Percentiles rank a stretch among this genome's conserved stretches.
These are phyloP conservation scores for Diaporthe capsici DNA, from an alignment of 2,329 filamentous ascomycete genomes.

Conservation along the genomic window DNA sequence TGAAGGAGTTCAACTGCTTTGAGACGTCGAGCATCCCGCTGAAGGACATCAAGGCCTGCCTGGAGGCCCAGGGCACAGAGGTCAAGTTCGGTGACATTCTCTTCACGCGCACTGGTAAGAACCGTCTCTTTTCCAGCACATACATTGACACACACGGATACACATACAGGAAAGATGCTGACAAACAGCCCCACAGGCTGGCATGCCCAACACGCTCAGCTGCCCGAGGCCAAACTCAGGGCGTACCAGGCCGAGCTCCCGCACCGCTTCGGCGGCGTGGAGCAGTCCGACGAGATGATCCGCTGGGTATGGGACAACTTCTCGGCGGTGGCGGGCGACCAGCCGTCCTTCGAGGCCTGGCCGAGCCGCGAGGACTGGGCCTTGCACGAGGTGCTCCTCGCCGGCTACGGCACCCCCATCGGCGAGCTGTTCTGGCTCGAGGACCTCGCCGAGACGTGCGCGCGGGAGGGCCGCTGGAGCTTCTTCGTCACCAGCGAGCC, in stretches of 20 bases:
- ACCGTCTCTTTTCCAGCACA: background rate
- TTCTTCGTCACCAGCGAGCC: conserved; percentile 64
- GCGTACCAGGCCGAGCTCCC: conserved; percentile 53
- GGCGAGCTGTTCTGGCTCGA: conserved; percentile 66
- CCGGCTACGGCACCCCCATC: conserved; percentile 65
- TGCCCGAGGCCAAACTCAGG: conserved; percentile 54
- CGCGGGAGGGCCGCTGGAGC: conserved; percentile 53
- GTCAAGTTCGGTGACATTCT: conserved; percentile 67
- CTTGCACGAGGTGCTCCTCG: conserved; percentile 62
- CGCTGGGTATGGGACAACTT: conserved; percentile 59
- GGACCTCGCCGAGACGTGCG: conserved; percentile 57
- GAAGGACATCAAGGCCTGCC: conserved; percentile 55
- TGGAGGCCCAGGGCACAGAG: conserved; percentile 61
- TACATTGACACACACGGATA: too few species aligned
- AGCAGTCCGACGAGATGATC: conserved; percentile 60
- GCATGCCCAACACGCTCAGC: conserved; percentile 55
- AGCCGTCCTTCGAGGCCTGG: conserved; percentile 58
- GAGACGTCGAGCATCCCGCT: conserved; percentile 52
- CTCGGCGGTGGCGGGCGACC: conserved; percentile 59
- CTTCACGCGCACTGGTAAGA: conserved; percentile 58
- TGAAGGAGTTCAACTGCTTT: conserved; percentile 51
- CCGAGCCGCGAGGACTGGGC: conserved; percentile 46
- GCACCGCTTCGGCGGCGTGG: conserved; percentile 62
- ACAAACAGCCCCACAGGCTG: conserved; percentile 53
- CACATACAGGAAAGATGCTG: background rate